These are phyloP conservation scores for Podaxis carcinomalis DNA, from an alignment of 768 basidiomycete species.

Conservation along the genomic window DNA sequence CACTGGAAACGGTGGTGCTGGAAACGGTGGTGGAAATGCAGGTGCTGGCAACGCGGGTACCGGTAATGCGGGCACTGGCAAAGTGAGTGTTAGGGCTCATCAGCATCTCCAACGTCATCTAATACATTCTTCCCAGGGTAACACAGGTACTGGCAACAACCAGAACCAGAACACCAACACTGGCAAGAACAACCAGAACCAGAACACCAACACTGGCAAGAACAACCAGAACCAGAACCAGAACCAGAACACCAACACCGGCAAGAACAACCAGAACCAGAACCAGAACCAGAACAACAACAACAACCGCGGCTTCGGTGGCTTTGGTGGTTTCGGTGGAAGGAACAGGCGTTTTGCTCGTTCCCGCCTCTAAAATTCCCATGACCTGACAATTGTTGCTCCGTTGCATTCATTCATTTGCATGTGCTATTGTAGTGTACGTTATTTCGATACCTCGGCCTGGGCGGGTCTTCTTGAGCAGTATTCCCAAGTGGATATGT, in stretches of 20 bases:
- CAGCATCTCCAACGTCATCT: neutral
- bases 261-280: neutral
- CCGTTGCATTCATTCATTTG: neutral
- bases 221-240: neutral
- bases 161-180: neutral
- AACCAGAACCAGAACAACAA: constrained; percentile 1
- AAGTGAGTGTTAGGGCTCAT: neutral
- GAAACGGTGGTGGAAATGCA: constrained; percentile 6
- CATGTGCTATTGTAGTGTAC: neutral
- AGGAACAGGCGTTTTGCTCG: constrained; percentile 9
- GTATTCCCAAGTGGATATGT: constrained; percentile 2
- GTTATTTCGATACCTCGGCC: neutral
- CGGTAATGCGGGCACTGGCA: constrained; percentile 4
- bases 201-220: neutral
- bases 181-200: neutral
- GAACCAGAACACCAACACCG: neutral
- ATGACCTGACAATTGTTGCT: neutral
- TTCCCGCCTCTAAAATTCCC: constrained; percentile 1
- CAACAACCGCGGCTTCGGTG: neutral
- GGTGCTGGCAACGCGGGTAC: neutral
- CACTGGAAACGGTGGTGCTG: constrained; percentile 2
- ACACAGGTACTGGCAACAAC: constrained; percentile 4
- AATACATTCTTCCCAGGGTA: neutral
- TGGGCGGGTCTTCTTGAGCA: neutral
- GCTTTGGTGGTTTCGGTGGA: neutral